These are phyloP conservation scores for Melanomma pulvis-pyrius DNA, from an alignment of 495 filamentous ascomycete species.

Conservation along the genomic window DNA sequence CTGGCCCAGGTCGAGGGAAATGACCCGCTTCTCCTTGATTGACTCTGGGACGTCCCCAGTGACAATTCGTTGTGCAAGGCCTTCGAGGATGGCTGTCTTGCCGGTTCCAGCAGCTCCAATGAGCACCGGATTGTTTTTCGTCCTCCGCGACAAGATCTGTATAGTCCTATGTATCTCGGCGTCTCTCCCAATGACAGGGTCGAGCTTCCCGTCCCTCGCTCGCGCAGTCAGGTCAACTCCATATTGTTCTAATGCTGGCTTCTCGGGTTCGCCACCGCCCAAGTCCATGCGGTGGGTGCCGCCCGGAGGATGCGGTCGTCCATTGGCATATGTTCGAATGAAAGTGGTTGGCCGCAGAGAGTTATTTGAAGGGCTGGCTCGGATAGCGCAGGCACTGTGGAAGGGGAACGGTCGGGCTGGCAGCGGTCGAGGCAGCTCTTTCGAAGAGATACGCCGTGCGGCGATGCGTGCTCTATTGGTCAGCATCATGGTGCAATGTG, in stretches of 20 bases:
- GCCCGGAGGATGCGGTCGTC: slow-evolving; percentile 81
- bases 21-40: slow-evolving; percentile 90
- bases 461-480: slow-evolving; percentile 37
- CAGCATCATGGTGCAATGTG: slow-evolving; percentile 32
- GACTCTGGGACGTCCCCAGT: slow-evolving; percentile 93
- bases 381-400: background rate
- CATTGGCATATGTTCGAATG: slow-evolving; percentile 70
- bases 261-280: slow-evolving; percentile 71
- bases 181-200: slow-evolving; percentile 93
- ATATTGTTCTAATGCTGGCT: slow-evolving; percentile 85
- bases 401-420: slow-evolving; percentile 7
- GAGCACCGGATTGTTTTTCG: slow-evolving; percentile 96
- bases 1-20: slow-evolving; percentile 83
- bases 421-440: slow-evolving; percentile 33
- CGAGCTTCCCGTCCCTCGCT: slow-evolving; percentile 86
- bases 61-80: slow-evolving; percentile 87
- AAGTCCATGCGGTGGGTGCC: slow-evolving; percentile 93
- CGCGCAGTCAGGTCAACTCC: slow-evolving; percentile 87
- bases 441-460: slow-evolving; percentile 32
- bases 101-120: slow-evolving; percentile 92
- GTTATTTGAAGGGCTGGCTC: background rate
- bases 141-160: slow-evolving; percentile 86
- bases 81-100: slow-evolving; percentile 94
- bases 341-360: slow-evolving; percentile 13
- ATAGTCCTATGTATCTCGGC: slow-evolving; percentile 91